These are phyloP conservation scores for Aspergillus glaucus DNA, from an alignment of 2,329 filamentous ascomycete genomes.

Conservation along the genomic window DNA sequence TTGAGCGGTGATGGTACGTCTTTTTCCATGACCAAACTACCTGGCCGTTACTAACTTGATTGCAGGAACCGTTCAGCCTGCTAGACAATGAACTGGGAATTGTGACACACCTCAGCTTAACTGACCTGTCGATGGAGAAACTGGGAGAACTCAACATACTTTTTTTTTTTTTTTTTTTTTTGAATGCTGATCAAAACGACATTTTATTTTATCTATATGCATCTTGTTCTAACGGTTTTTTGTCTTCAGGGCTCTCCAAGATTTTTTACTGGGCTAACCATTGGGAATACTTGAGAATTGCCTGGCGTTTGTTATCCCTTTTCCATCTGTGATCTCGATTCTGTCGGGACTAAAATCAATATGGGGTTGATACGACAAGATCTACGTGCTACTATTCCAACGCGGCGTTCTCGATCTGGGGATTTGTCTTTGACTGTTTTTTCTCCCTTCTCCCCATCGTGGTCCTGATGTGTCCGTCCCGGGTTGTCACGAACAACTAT, in stretches of 20 bases:
- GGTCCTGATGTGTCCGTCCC: too few relatives aligned
- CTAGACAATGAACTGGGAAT: conserved; percentile 43
- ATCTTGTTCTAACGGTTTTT: not conserved
- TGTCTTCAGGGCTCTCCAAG: not conserved
- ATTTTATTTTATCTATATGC: conserved; percentile 3
- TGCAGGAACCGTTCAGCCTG: conserved; percentile 50
- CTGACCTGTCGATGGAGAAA: not conserved
- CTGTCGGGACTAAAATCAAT: not conserved
- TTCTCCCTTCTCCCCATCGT: not conserved
- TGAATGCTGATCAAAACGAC: not conserved
- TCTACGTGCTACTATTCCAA: not conserved
- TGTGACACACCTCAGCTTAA: conserved; percentile 12
- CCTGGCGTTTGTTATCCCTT: not conserved
- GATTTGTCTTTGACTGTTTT: not conserved
- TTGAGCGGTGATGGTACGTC: conserved; percentile 42
- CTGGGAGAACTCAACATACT: not conserved
- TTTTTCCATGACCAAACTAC: conserved; percentile 26
- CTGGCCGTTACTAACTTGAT: conserved; percentile 25
- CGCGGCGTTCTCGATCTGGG: not conserved
- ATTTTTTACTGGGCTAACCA: not conserved
- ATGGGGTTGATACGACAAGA: not conserved
- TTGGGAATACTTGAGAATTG: too few relatives aligned
- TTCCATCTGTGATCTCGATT: not conserved
- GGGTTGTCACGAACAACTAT: not conserved
- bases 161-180: not conserved